These are phyloP conservation scores for Rhodotorula sp. DNA, from an alignment of 1,284 basidiomycete species.

Conservation along the genomic window DNA sequence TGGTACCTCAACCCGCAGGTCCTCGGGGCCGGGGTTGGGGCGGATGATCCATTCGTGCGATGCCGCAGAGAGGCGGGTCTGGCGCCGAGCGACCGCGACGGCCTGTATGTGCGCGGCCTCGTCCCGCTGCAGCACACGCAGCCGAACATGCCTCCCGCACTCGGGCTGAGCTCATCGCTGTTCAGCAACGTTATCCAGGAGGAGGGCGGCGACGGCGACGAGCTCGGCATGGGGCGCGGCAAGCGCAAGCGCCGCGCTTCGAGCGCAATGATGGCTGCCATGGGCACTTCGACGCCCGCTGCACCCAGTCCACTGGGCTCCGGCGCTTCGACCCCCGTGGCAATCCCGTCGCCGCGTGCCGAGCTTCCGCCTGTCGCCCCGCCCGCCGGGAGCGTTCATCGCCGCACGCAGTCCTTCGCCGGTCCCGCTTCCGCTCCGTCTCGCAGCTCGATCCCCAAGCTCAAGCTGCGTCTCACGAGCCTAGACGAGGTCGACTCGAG, in stretches of 20 bases:
- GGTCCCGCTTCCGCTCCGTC: constrained; percentile 24
- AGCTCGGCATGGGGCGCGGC: constrained; percentile 40
- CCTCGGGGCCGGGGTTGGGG: constrained; percentile 36
- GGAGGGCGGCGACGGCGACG: constrained; percentile 35
- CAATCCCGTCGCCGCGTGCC: neutral
- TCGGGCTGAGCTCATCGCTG: constrained; percentile 23
- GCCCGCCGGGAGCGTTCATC: neutral
- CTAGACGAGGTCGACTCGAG: constrained; percentile 36
- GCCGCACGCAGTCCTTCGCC: constrained; percentile 11
- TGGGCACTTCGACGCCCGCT: constrained; percentile 13
- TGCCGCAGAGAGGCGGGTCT: constrained; percentile 36
- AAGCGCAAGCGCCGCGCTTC: constrained; percentile 41
- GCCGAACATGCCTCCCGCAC: constrained; percentile 12
- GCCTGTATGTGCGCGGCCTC: constrained; percentile 25
- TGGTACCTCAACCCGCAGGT: constrained; percentile 46
- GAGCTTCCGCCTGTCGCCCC: neutral
- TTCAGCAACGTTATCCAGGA: constrained; percentile 12
- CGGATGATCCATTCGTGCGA: constrained; percentile 38
- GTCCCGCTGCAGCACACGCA: constrained; percentile 16
- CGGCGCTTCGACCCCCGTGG: constrained; percentile 4
- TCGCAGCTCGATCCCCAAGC: constrained; percentile 28
- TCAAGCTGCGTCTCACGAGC: constrained; percentile 33
- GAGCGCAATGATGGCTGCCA: constrained; percentile 39
- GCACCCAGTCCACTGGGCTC: constrained; percentile 15
- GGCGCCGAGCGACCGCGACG: constrained; percentile 24